Conservation (phyloP, 208 protist genomes). For the Histomonas meleagridis region DNA sequence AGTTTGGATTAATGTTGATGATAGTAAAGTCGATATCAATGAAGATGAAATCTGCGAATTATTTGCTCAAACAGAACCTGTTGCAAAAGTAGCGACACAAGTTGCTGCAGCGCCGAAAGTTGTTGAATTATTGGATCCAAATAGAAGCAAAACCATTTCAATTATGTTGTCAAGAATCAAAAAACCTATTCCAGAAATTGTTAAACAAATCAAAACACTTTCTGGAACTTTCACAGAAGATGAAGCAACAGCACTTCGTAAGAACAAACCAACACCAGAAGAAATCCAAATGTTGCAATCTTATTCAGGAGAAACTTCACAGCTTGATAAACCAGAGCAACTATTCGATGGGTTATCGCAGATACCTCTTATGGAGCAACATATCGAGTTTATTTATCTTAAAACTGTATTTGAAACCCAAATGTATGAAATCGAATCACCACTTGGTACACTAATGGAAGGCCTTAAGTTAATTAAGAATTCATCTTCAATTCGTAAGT, state of each 20-base stretch:
- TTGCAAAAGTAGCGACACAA: too few species aligned
- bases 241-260: neutral
- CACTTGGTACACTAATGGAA: neutral
- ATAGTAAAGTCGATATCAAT: neutral
- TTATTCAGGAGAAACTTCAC: neutral
- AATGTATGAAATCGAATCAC: neutral
- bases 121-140: neutral
- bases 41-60: neutral
- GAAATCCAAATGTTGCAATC: neutral
- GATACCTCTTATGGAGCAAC: neutral
- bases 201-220: neutral
- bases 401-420: neutral
- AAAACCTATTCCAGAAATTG: neutral
- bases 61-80: neutral
- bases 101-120: too few species aligned
- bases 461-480: neutral
- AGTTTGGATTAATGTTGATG: neutral
- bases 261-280: neutral
- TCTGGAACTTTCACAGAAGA: neutral
- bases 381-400: neutral
- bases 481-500: neutral
- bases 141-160: neutral
- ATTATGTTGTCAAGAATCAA: neutral
- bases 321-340: neutral
- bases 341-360: neutral